Percentiles rank a stretch among this genome's conserved stretches.
Conservation (phyloP, 192 early-diverging fungal species). For the Anaeromyces robustus region DNA sequence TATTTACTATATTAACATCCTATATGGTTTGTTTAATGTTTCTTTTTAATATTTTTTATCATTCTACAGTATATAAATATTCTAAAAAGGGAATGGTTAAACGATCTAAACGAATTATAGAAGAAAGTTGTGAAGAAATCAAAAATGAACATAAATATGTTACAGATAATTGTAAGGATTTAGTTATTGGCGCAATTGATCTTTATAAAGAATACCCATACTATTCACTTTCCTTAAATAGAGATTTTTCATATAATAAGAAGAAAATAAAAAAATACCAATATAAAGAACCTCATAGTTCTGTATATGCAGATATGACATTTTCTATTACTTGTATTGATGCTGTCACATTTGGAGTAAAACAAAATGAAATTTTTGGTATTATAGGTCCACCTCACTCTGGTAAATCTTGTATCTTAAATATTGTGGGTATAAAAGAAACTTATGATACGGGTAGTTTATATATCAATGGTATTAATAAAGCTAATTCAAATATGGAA, state of each 20-base stretch:
- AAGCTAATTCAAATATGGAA: not conserved
- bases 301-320: not conserved
- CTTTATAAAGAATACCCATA: not conserved
- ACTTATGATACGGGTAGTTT: not conserved
- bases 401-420: not conserved
- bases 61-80: not conserved
- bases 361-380: not conserved
- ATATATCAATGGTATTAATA: not conserved
- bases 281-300: not conserved
- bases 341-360: not conserved
- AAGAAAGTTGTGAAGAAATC: not conserved
- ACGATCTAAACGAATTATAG: not conserved
- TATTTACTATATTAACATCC: not conserved
- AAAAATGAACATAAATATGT: not conserved
- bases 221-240: not conserved
- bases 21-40: not conserved
- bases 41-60: not conserved
- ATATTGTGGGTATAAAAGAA: not conserved
- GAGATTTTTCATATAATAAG: not conserved
- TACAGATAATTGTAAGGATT: not conserved
- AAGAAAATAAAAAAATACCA: not conserved
- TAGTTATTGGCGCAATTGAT: not conserved
- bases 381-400: not conserved
- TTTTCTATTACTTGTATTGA: not conserved
- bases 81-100: not conserved